phyloP scores from a whole-genome alignment of 2,329 filamentous ascomycete genomes.

The Dothidotthia symphoricarpi region DNA sequence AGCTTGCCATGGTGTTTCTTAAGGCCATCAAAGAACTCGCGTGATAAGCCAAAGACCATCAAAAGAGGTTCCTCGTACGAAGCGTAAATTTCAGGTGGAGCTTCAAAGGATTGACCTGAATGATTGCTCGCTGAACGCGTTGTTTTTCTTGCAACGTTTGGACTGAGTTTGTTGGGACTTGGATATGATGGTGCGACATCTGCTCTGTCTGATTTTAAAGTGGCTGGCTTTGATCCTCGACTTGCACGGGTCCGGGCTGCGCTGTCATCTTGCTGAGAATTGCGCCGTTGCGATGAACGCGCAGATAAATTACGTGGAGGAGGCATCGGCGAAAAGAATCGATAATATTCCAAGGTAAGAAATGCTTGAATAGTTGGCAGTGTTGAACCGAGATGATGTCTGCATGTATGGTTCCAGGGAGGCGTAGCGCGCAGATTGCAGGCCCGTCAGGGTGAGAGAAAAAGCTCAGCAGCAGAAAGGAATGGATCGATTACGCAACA shows the following conservation, averaged over 20 bases:
- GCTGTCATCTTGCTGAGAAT: slow-evolving; percentile 34
- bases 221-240: slow-evolving; percentile 32
- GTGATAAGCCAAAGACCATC: slow-evolving; percentile 36
- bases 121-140: slow-evolving; percentile 40
- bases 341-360: slow-evolving; percentile 5
- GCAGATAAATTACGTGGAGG: slow-evolving; percentile 24
- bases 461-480: slow-evolving; percentile 23
- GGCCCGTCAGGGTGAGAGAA: slow-evolving; percentile 33
- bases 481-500: slow-evolving; percentile 19
- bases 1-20: slow-evolving; percentile 30
- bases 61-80: slow-evolving; percentile 35
- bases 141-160: slow-evolving; percentile 31
- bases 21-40: slow-evolving; percentile 33
- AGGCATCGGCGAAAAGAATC: slow-evolving; percentile 22
- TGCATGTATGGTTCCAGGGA: slow-evolving; percentile 29
- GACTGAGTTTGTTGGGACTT: slow-evolving; percentile 27
- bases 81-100: slow-evolving; percentile 30
- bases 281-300: slow-evolving; percentile 33
- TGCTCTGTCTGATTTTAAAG: slow-evolving; percentile 27
- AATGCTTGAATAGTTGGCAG: slow-evolving; percentile 8
- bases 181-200: slow-evolving; percentile 26
- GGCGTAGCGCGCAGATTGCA: slow-evolving; percentile 38
- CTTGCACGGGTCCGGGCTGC: slow-evolving; percentile 35
- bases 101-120: slow-evolving; percentile 33
- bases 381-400: slow-evolving; percentile 18